A percentile compares a stretch with the other conserved stretches of the same genome.
Evolutionary conservation across 106 monocot genomes (phyloP).

Genomic region (Allium fistulosum): DNA sequence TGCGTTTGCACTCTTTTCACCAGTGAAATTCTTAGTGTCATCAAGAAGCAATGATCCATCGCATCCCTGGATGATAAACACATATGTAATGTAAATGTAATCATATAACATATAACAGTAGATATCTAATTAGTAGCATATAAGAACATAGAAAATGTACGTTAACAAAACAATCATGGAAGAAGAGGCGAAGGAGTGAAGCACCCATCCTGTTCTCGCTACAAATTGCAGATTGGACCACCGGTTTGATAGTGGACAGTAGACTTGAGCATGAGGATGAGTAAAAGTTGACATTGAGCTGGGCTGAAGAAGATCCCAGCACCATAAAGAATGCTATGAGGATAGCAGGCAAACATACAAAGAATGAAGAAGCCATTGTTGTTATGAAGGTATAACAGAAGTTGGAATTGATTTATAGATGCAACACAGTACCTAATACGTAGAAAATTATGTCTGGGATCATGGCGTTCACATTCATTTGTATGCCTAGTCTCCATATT

Average conservation of each 20-base stretch:
- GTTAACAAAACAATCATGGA: conserved; percentile 55
- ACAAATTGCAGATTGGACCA: conserved; percentile 35
- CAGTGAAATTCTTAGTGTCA: conserved; percentile 61
- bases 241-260: conserved; percentile 25
- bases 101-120: too few species aligned
- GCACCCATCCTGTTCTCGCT: conserved; percentile 52
- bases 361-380: conserved; percentile 21
- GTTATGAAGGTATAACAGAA: background rate
- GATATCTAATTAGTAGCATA: too few species aligned
- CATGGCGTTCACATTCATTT: too few species aligned
- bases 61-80: conserved; percentile 37
- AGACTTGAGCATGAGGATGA: conserved; percentile 32
- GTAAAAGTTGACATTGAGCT: conserved; percentile 43
- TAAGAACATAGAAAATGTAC: background rate
- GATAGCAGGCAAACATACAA: background rate
- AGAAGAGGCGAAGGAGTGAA: conserved; percentile 52
- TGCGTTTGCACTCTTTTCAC: conserved; percentile 58
- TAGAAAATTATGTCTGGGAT: too few species aligned
- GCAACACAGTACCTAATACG: too few species aligned
- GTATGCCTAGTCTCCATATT: too few species aligned
- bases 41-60: conserved; percentile 71
- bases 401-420: background rate
- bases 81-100: background rate
- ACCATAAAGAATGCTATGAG: conserved; percentile 6
- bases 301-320: conserved; percentile 20